Base-by-base conservation (phyloP, 495 filamentous ascomycete genomes). In the Xylaria longipes region DNA sequence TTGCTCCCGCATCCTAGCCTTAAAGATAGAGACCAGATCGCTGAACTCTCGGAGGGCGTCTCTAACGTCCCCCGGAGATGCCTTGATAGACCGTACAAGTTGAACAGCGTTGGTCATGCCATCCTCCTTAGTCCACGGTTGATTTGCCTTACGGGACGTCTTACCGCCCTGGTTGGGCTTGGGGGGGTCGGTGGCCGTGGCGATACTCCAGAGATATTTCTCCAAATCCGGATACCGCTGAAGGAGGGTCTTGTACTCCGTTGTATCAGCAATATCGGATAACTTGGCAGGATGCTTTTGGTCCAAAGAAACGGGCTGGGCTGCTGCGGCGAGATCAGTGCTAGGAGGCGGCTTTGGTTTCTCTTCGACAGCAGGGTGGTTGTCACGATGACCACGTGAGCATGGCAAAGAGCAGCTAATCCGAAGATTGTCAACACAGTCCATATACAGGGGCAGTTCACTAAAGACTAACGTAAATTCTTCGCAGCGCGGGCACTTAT, bases 381-480 rank as follows among this genome's bases (percentile, higher is more conserved):
- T 77, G 7, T 76, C 75, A 27, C 87, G 91, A 82, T 94, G 92
- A 35, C 84, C 79, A 72, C 87, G 88, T 68, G 87, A 91, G 79
- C 92, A 94, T 31, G 85, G 80, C 57, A 92, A 84, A 1, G 91
- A 93, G 74, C 92, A 94, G 75, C 92, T 94, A 56, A 31, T 27
- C n/a, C 52, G 41, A 37, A 27, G 31, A 56, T 52, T 71, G 20
- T 72, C 65, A 71, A 67, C 6, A 11, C 20, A 41, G 65, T 15
- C 31, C 1, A 11, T 29, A n/a, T 27, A 12, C 12, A 46, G 14
- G 45, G 1, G 4, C 4, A 17, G 0, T 72, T 22, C 27, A 9
- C n/a, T 31, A n/a, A 20, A 46, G 29, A 78, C 82, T 75, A 83
- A 91, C 89, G 89, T 89, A 80, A 85, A 85, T 11, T 87, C 68